Conservation (phyloP, 1,284 basidiomycete genomes). For the Cryptococcus hybrid region DNA sequence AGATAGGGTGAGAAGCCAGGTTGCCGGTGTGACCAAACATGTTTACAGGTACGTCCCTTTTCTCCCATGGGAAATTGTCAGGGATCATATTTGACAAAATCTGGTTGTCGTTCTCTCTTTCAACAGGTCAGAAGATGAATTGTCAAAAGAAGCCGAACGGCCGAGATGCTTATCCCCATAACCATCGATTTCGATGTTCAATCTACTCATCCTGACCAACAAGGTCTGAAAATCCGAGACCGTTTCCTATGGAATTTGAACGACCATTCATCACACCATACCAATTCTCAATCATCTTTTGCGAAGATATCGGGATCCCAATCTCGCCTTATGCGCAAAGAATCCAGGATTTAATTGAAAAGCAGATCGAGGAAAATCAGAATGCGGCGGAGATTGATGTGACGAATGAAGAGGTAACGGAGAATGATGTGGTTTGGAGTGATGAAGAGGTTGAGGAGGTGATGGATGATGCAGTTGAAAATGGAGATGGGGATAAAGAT, state of each 20-base stretch:
- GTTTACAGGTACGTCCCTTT: slow-evolving; percentile 61
- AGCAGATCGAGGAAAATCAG: slow-evolving; percentile 86
- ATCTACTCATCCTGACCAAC: slow-evolving; percentile 49
- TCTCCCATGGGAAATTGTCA: neutral
- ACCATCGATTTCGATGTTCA: slow-evolving; percentile 90
- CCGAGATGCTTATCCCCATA: slow-evolving; percentile 79
- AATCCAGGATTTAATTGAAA: slow-evolving; percentile 79
- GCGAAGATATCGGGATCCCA: slow-evolving; percentile 80
- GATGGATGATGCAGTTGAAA: neutral
- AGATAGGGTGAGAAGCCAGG: slow-evolving; percentile 66
- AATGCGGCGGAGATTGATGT: slow-evolving; percentile 65
- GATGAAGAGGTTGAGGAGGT: slow-evolving; percentile 24
- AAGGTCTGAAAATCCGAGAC: slow-evolving; percentile 76
- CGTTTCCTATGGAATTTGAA: slow-evolving; percentile 96
- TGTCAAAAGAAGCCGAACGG: slow-evolving; percentile 63
- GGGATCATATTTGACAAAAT: slow-evolving; percentile 1
- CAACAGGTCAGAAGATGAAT: slow-evolving; percentile 62
- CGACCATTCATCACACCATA: slow-evolving; percentile 74
- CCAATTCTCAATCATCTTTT: slow-evolving; percentile 80
- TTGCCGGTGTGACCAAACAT: slow-evolving; percentile 62
- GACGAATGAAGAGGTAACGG: slow-evolving; percentile 34
- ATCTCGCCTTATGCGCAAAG: slow-evolving; percentile 66
- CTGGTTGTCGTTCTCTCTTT: no score
- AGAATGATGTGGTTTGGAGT: slow-evolving; percentile 41
- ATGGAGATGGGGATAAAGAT: neutral